Evolutionary conservation across 2,329 filamentous ascomycete genomes (phyloP).

Genomic region (Venturia pyrina): DNA sequence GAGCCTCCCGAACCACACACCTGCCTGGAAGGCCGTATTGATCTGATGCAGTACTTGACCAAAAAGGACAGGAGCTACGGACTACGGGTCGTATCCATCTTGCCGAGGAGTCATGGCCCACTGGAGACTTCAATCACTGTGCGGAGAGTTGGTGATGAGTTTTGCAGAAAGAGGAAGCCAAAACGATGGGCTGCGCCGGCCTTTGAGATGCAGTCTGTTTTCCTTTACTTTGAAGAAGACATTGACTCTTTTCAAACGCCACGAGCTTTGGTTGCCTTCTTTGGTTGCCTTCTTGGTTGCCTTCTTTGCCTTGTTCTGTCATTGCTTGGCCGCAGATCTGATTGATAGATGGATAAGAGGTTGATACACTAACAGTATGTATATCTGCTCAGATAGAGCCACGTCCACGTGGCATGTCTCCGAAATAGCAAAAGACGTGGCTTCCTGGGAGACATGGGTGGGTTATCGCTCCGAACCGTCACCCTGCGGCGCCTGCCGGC

Average conservation of each 20-base stretch:
- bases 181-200: background rate
- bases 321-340: background rate
- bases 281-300: slow-evolving; percentile 1
- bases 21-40: background rate
- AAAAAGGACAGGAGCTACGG: background rate
- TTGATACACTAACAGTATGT: background rate
- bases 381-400: background rate
- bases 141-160: background rate
- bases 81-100: background rate
- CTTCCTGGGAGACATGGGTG: background rate
- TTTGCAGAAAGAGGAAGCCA: background rate
- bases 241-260: background rate
- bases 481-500: background rate
- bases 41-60: background rate
- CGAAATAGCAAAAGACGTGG: background rate
- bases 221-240: background rate
- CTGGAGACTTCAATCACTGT: background rate
- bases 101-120: background rate
- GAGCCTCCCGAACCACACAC: background rate
- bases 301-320: slow-evolving; percentile 2
- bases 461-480: background rate
- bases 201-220: background rate
- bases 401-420: background rate
- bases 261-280: background rate
- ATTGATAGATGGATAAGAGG: background rate